Base-by-base conservation (phyloP, 1,139 yeast genomes). In the Debaryomyces robertsiae region DNA sequence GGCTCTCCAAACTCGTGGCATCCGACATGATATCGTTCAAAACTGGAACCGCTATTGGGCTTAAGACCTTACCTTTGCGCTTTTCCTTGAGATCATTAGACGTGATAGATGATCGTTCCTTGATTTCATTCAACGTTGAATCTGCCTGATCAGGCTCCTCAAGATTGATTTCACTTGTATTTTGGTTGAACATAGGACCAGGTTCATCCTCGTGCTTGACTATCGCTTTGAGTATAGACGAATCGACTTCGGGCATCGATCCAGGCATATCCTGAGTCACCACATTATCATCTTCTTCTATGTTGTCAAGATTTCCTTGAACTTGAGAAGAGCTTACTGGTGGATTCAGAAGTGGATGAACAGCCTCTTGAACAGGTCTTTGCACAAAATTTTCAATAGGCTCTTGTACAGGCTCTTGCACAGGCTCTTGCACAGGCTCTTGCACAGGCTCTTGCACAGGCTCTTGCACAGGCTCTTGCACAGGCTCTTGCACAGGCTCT, bases 1-100 rank as follows among this genome's bases (percentile, higher is more conserved):
- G 38, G 13, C 27, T 35, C n/a, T 28, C 38, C 3, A 35, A 9
- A 23, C 30, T 31, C 13, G 33, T n/a, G 13, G 45, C 32, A n/a
- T 52, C 55, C 6, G 44, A 37, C 4, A 11, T 30, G 10, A 51
- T 32, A 7, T 53, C 55, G 32, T 46, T 46, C 27, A 53, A 45
- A 4, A 43, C 32, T 2, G 57, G 57, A 10, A 29, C 40, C 10
- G 49, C 47, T 18, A 52, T 49, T 17, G 35, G 37, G 18, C 25
- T 14, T 18, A 28, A 24, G 15, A 29, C 27, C 23, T 36, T 37
- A 14, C 31, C 29, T 16, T 27, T 32, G 29, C 32, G 30, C 11
- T 30, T 36, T 11, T 31, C 34, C 13, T 24, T 27, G 2, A 18
- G 28, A 14, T 33, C 36, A n/a, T 27, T 17, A 11, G 35, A 34